phyloP scores from a whole-genome alignment of 2,329 filamentous ascomycete species.

The Sporothrix dimorphospora region DNA sequence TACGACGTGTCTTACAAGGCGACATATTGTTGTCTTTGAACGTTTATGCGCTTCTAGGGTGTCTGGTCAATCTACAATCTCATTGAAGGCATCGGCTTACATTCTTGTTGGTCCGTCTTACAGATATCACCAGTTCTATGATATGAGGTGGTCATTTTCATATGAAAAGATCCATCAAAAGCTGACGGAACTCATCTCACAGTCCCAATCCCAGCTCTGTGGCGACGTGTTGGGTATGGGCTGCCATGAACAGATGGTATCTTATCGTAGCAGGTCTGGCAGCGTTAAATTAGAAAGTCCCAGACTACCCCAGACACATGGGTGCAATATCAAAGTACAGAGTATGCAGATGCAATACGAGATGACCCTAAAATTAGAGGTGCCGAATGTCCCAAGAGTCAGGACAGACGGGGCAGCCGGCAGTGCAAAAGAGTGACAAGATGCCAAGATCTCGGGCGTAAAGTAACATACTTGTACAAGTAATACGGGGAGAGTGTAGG shows the following conservation, averaged over 20 bases:
- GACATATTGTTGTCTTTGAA: neutral
- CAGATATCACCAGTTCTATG: neutral
- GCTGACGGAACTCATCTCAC: neutral
- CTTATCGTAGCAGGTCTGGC: neutral
- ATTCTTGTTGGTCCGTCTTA: neutral
- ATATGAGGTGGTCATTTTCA: neutral
- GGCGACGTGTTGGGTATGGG: neutral
- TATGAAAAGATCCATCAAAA: neutral
- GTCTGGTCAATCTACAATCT: too few species aligned
- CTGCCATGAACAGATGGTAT: too few species aligned
- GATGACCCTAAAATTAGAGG: neutral
- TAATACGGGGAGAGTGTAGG: neutral
- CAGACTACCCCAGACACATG: neutral
- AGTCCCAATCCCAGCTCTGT: neutral
- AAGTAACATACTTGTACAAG: too few species aligned
- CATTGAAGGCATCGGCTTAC: neutral
- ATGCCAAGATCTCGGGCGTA: constrained; percentile 8
- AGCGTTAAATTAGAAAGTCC: neutral
- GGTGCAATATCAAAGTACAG: neutral
- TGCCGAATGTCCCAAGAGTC: neutral
- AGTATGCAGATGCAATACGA: neutral
- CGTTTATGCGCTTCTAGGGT: neutral
- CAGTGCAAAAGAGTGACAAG: neutral
- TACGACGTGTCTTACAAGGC: neutral
- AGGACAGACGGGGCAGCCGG: neutral